phyloP scores from a whole-genome alignment of 202 grass and related monocot genomes.

The Carex sylvatica region DNA sequence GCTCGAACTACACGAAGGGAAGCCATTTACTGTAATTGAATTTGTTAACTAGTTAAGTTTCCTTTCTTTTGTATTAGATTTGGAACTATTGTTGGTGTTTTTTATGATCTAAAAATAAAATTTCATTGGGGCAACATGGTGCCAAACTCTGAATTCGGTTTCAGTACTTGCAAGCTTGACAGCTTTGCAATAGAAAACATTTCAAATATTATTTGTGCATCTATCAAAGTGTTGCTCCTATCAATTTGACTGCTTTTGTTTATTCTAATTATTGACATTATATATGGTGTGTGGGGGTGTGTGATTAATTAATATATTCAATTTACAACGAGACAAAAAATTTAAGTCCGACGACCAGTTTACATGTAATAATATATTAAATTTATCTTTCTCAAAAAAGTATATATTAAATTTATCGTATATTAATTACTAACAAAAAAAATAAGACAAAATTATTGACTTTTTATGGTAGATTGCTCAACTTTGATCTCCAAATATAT shows the following conservation, averaged over 20 bases:
- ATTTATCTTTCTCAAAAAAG: no score
- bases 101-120: constrained; percentile 15
- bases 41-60: constrained; percentile 57
- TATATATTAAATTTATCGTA: no score
- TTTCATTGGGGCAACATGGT: neutral
- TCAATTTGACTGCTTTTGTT: neutral
- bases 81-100: neutral
- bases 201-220: neutral
- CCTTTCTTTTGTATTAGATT: neutral
- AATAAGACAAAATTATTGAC: no score
- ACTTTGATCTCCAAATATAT: neutral
- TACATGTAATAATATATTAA: neutral
- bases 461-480: neutral
- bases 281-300: neutral
- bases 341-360: no score
- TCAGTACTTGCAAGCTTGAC: neutral
- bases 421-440: no score
- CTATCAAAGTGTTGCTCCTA: neutral
- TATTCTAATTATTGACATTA: neutral
- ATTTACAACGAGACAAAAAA: no score
- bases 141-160: neutral
- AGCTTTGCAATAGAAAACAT: neutral
- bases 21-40: constrained; percentile 57
- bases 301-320: no score
- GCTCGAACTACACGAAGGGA: constrained; percentile 67